Evolutionary conservation across 2,329 filamentous ascomycete genomes (phyloP), one percentile per base, ranked within the genome.

Genomic region (Boeremia lycopersici): DNA sequence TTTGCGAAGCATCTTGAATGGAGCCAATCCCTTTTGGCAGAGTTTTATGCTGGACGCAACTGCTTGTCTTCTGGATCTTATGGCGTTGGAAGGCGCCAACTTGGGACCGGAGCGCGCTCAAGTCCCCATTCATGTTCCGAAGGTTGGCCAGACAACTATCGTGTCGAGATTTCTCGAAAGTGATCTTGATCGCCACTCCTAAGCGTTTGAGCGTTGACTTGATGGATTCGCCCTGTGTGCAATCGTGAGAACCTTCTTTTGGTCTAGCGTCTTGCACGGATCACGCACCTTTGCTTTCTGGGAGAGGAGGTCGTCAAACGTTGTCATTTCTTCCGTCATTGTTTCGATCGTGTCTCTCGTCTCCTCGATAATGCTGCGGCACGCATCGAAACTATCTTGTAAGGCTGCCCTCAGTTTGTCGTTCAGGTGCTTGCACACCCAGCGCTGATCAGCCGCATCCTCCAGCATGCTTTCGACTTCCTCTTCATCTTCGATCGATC

Each of bases 121-220:
- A 38, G n/a, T 69, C 60, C n/a, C 51, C 44, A 17, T 64, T 69
- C 10, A 53, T 51, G n/a, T 66, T 56, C 25, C 61, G 47, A 9
- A 69, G 50, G 6, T 25, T 54, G 1, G 44, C 26, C 2, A 69
- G 38, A 9, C 36, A 62, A 10, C 46, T 47, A 9, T 65, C 55
- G 23, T 64, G 60, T 17, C 62, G 62, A 1, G 60, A 52, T 6
- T 63, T 64, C 17, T 69, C 60, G 28, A 69, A 65, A 0, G 54
- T 36, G 10, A 66, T 61, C 4, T 39, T 45, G 6, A 59, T 23
- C 0, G 59, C 53, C 29, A 50, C 57, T 6, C 48, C 48, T 4
- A 67, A 48, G 15, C 58, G 56, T 23, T 60, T 59, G 33, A 66
- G 57, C 1, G 60, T 33, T 4, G 47, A 15, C 47, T 46, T 61